These are phyloP conservation scores for Rubroshorea leprosula DNA, from an alignment of 345 rosid genomes.

Conservation along the genomic window DNA sequence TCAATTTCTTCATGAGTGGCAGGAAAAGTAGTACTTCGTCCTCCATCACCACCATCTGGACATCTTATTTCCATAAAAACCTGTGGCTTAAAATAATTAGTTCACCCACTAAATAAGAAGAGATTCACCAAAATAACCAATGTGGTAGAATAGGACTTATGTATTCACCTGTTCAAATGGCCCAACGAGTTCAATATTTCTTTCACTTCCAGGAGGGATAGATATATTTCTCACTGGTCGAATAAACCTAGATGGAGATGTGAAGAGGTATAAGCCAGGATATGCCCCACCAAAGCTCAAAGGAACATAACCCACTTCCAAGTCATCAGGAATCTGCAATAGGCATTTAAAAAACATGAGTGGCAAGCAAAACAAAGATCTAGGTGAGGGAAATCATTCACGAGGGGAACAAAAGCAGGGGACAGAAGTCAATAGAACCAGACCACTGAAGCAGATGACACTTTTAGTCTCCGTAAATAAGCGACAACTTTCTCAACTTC, in stretches of 20 bases:
- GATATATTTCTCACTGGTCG: conserved; percentile 80
- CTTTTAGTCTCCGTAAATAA: conserved; percentile 76
- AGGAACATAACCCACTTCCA: conserved; percentile 96
- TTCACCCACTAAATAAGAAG: conserved; percentile 13
- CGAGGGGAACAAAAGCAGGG: no score
- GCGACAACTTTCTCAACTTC: conserved; percentile 58
- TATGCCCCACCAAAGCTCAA: conserved; percentile 82
- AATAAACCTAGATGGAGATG: conserved; percentile 82
- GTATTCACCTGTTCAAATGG: conserved; percentile 92
- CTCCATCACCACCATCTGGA: conserved; percentile 95
- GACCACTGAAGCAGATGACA: conserved; percentile 70
- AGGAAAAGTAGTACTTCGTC: conserved; percentile 60
- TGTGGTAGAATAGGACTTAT: not conserved
- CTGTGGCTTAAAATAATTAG: conserved; percentile 33
- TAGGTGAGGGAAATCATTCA: no score
- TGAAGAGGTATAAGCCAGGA: conserved; percentile 84
- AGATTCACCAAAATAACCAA: conserved; percentile 1
- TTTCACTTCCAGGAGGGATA: conserved; percentile 31
- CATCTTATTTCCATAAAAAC: conserved; percentile 96
- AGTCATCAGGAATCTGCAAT: conserved; percentile 81
- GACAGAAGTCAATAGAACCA: conserved; percentile 19
- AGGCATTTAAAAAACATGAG: no score
- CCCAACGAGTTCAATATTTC: conserved; percentile 71
- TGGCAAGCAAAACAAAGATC: no score
- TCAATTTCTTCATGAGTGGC: conserved; percentile 96